phyloP scores from a whole-genome alignment of 2,329 filamentous ascomycete genomes.

The Gaeumannomyces sp. region DNA sequence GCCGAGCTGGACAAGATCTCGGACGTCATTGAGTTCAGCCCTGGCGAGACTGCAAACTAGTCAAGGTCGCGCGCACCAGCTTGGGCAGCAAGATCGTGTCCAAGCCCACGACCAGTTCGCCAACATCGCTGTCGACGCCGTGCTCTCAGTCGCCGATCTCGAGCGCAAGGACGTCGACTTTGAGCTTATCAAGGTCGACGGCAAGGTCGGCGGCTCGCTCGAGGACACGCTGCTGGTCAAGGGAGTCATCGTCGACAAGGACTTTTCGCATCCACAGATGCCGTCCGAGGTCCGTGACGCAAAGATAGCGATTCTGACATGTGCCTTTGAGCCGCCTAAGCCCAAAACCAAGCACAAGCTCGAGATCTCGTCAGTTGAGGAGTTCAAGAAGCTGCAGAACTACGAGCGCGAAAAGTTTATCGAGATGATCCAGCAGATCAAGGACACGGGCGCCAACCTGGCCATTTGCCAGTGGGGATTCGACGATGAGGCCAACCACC shows the following conservation, averaged over 20 bases:
- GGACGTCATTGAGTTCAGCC: conserved; percentile 81
- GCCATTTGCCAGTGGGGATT: conserved; percentile 99
- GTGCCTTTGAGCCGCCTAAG: conserved; percentile 97
- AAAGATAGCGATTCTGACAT: conserved; percentile 95
- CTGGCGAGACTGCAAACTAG: conserved; percentile 74
- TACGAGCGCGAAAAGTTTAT: conserved; percentile 96
- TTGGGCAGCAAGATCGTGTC: conserved; percentile 98
- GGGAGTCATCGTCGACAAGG: conserved; percentile 98
- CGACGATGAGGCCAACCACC: conserved; percentile 96
- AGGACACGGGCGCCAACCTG: conserved; percentile 92
- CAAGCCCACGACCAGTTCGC: conserved; percentile 98
- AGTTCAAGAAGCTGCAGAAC: conserved; percentile 95
- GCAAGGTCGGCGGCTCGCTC: conserved; percentile 89
- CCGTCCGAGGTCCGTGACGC: conserved; percentile 90
- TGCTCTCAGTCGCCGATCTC: conserved; percentile 91
- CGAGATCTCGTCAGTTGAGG: conserved; percentile 92
- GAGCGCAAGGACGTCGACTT: conserved; percentile 98
- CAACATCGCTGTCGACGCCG: conserved; percentile 93
- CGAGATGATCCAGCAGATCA: conserved; percentile 98
- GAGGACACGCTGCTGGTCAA: conserved; percentile 94
- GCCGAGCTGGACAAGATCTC: conserved; percentile 88
- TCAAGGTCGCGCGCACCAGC: conserved; percentile 93
- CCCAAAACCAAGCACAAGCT: conserved; percentile 99
- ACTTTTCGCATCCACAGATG: conserved; percentile 99
- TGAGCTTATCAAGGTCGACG: conserved; percentile 98